Conservation (phyloP, 2,329 filamentous ascomycete species). For the Lachnellula hyalina region DNA sequence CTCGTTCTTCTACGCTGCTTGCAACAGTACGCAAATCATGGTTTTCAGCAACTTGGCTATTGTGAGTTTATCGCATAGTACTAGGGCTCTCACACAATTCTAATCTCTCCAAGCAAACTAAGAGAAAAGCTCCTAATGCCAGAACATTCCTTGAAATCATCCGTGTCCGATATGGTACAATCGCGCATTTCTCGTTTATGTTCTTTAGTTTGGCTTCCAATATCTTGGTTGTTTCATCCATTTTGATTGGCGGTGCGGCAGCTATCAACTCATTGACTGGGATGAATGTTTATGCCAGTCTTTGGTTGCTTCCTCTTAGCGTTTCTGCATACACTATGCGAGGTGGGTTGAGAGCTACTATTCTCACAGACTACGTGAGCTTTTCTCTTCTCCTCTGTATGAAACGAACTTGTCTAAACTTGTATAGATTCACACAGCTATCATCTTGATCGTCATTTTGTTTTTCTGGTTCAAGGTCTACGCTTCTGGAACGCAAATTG, state of each 20-base stretch:
- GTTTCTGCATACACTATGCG: constrained; percentile 72
- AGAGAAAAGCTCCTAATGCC: constrained; percentile 50
- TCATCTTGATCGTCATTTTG: no score
- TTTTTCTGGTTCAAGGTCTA: constrained; percentile 12
- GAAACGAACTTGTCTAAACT: no score
- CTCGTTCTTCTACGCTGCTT: constrained; percentile 57
- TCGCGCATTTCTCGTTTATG: constrained; percentile 71
- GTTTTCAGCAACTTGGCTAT: constrained; percentile 81
- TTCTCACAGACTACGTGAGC: constrained; percentile 56
- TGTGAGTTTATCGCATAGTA: not conserved
- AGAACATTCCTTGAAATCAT: constrained; percentile 69
- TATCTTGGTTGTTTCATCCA: constrained; percentile 78
- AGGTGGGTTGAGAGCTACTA: constrained; percentile 76
- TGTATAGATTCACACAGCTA: no score
- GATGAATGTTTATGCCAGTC: constrained; percentile 67
- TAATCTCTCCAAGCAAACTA: constrained; percentile 29
- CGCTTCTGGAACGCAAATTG: constrained; percentile 3
- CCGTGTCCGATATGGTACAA: constrained; percentile 67
- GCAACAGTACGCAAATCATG: constrained; percentile 75
- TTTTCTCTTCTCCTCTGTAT: no score
- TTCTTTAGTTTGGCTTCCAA: constrained; percentile 69
- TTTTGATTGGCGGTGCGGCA: constrained; percentile 75
- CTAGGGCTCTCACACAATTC: no score
- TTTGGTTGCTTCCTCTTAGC: constrained; percentile 73
- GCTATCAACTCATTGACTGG: constrained; percentile 66